Conservation (phyloP, 31 red algal species). For the Porphyra umbilicalis region DNA sequence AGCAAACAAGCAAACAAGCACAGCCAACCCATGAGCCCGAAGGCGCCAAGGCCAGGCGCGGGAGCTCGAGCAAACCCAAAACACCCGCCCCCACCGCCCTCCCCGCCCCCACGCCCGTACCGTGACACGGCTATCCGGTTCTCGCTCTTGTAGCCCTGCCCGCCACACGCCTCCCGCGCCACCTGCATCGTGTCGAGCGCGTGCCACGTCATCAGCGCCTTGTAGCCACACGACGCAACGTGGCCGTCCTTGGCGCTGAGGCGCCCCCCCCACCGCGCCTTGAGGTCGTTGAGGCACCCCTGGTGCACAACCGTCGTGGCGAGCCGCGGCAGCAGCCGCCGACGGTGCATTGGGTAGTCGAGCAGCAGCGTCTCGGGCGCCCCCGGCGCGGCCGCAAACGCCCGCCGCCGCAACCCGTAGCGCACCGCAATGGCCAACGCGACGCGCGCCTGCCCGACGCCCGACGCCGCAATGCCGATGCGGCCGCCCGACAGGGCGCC, state of each 20-base stretch:
- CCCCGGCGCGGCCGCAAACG: conserved; percentile 18
- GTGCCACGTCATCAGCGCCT: conserved; percentile 53
- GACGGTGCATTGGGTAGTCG: conserved; percentile 44
- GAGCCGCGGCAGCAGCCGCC: conserved; percentile 46
- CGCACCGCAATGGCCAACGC: conserved; percentile 56
- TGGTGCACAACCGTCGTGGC: conserved; percentile 38
- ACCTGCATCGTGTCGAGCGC: conserved; percentile 48
- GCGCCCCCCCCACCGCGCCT: conserved; percentile 16
- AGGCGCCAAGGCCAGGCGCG: neutral
- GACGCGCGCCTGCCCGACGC: conserved; percentile 42
- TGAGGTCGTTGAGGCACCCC: conserved; percentile 34
- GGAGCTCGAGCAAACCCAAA: too few species aligned
- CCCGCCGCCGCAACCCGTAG: conserved; percentile 36
- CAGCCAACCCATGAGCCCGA: neutral
- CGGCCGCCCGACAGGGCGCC: conserved; percentile 47
- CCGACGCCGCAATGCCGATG: conserved; percentile 27
- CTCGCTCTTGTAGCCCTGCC: conserved; percentile 48
- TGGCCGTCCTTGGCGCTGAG: conserved; percentile 39
- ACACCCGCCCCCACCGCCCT: conserved; percentile 41
- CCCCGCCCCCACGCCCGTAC: conserved; percentile 17
- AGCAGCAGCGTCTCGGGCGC: conserved; percentile 29
- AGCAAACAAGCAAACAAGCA: too few species aligned
- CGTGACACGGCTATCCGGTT: conserved; percentile 74
- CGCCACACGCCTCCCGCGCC: conserved; percentile 67
- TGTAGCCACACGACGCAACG: conserved; percentile 54